Evolutionary conservation across 495 filamentous ascomycete species (phyloP), one percentile per base, ranked within the genome.

Genomic region (Penicillium antarcticum): DNA sequence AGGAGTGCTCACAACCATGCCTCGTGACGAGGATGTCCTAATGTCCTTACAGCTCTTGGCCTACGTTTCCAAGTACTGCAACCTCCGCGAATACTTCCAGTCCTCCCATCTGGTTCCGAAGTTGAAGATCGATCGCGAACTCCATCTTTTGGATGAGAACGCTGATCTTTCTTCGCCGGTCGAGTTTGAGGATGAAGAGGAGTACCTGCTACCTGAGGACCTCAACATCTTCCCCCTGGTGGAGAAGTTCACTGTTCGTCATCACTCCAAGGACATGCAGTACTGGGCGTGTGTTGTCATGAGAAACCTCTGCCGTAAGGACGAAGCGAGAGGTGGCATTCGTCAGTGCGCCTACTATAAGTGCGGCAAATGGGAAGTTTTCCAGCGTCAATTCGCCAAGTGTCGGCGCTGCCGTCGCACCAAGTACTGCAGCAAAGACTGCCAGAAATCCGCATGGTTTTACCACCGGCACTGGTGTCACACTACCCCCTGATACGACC

Each of bases 381-480:
- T 79, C 69, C 90, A 92, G 46, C 82, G 94, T 37, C 92, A 97
- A 65, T 98, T 97, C 68, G 94, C 94, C 57, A 98, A 98, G 68
- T 98, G 94, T 72, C 87, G 94, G 37, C 85, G 94, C 42, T 98
- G 94, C 73, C 86, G 94, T 55, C 86, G 94, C 53, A 98, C 94
- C 55, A 98, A 98, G 67, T 98, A 98, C 74, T 98, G 94, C 85
- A 96, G 91, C 80, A 98, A 98, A 72, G 94, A 97, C 63, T 98
- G 94, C 73, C 94, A 98, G 70, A 97, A 98, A 77, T 91, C 89
- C 56, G 94, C 94, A 8, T 98, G 94, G 94, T 89, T 94, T 11
- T 96, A 89, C 68, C 94, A 98, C 63, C 84, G 94, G 38, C 92
- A 97, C 71, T 98, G 94, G 94, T 98, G 94, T 69, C 75, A 78